These are phyloP conservation scores for Epithemia pelagica DNA, from an alignment of 108 stramenopile genomes.

Conservation along the genomic window DNA sequence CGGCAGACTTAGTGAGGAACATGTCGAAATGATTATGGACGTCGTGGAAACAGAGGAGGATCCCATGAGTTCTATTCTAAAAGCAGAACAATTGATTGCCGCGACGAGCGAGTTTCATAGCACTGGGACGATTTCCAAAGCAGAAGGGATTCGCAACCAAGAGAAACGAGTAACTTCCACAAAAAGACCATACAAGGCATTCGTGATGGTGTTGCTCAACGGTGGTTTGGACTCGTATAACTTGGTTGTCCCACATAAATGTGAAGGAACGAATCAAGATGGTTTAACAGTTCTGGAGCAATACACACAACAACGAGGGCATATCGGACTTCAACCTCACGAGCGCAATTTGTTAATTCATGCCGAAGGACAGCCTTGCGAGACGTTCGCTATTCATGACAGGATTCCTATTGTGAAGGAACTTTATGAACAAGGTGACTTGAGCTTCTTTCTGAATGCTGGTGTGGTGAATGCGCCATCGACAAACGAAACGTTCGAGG, in stretches of 20 bases:
- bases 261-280: constrained; percentile 9
- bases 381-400: constrained; percentile 49
- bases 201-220: constrained; percentile 44
- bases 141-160: constrained; percentile 12
- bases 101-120: constrained; percentile 47
- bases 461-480: constrained; percentile 37
- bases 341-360: constrained; percentile 15
- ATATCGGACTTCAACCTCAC: constrained; percentile 17
- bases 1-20: constrained; percentile 42
- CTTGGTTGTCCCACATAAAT: constrained; percentile 45
- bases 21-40: constrained; percentile 7
- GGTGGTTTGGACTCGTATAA: constrained; percentile 57
- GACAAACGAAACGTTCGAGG: constrained; percentile 15
- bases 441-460: constrained; percentile 59
- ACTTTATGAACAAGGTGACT: constrained; percentile 54
- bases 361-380: constrained; percentile 43
- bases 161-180: neutral
- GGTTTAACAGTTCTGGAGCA: constrained; percentile 17
- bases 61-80: neutral
- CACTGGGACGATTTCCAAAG: constrained; percentile 12
- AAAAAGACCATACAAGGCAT: constrained; percentile 50
- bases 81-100: constrained; percentile 30
- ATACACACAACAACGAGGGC: constrained; percentile 25
- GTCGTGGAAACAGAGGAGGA: neutral
- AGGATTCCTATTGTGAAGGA: constrained; percentile 24